Evolutionary conservation across 331 rosid species (phyloP), one percentile per base, ranked within the genome.

Genomic region (Quercus lobata): DNA sequence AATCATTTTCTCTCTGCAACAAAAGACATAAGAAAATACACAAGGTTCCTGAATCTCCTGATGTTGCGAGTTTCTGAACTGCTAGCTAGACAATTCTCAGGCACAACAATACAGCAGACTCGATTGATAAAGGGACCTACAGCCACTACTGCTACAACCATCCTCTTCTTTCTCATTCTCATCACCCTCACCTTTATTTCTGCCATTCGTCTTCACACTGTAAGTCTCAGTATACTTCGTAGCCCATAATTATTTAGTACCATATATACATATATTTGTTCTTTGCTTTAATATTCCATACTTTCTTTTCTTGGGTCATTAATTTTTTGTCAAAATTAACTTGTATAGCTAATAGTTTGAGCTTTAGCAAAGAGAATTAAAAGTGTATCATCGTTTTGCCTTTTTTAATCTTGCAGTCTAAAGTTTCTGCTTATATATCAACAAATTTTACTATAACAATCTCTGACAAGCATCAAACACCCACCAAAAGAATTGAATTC

Each of bases 161-260:
- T 79, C 12, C 77, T 84, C 82, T 55, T 91, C 82, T 71, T 86
- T 56, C 73, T 71, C 17, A 53, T 81, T 58, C 53, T 88, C 73
- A 19, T 88, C 82, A 58, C 82, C n/a, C 71, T 85, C 30, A 72
- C 73, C 71, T 75, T 58, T 72, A 27, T 79, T 11, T 83, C 79
- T 6, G 81, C 81, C 29, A 29, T 81, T 69, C 72, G 80, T 82
- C 66, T 89, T n/a, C 55, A 78, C 52, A 29, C 62, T 19, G 89
- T 86, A 75, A 83, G 83, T 58, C 29, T 44, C 65, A 58, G 65
- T 58, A 41, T 41, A 49, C 54, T 49, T 49, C 54, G 4, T 12
- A 12, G 4, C 54, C 17, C 54, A 49, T 49, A 12, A 41, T 41
- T 41, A 41, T 41, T 41, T 41, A 8, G 46, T 41, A 41, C 46